phyloP scores from a whole-genome alignment of 2,329 filamentous ascomycete species.

The Penicillium brasilianum region DNA sequence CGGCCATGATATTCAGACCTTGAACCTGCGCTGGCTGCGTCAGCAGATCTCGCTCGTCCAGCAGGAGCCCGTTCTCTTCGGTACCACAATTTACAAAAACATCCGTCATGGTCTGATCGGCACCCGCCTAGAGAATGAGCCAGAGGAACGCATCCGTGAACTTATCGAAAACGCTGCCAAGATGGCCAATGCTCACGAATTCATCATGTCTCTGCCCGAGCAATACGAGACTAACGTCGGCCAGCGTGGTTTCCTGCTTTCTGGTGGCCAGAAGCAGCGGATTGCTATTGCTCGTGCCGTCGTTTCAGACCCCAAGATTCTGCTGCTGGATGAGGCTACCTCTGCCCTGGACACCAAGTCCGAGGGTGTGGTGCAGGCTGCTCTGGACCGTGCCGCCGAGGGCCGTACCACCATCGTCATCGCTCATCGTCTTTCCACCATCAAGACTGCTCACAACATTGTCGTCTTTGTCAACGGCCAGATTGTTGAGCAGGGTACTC shows the following conservation, averaged over 20 bases:
- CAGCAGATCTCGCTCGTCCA: slow-evolving; percentile 91
- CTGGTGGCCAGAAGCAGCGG: slow-evolving; percentile 94
- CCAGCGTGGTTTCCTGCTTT: slow-evolving; percentile 88
- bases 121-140: slow-evolving; percentile 72
- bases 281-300: slow-evolving; percentile 92
- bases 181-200: slow-evolving; percentile 94
- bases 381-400: slow-evolving; percentile 81
- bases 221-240: slow-evolving; percentile 95
- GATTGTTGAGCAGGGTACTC: slow-evolving; percentile 92
- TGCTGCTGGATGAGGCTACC: slow-evolving; percentile 93
- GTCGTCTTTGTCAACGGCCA: slow-evolving; percentile 84
- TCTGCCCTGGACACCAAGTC: slow-evolving; percentile 92
- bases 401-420: slow-evolving; percentile 96
- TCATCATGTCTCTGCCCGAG: slow-evolving; percentile 79
- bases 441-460: slow-evolving; percentile 93
- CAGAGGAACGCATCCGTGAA: slow-evolving; percentile 69
- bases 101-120: slow-evolving; percentile 91
- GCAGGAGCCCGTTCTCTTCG: slow-evolving; percentile 90
- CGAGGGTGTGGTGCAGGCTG: slow-evolving; percentile 91
- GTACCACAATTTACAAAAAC: slow-evolving; percentile 85
- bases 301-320: slow-evolving; percentile 87
- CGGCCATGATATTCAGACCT: slow-evolving; percentile 75
- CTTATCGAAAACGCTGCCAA: slow-evolving; percentile 80
- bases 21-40: slow-evolving; percentile 89
- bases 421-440: slow-evolving; percentile 92